Evolutionary conservation across 768 basidiomycete genomes (phyloP).

Genomic region (Pleurotus djamor): DNA sequence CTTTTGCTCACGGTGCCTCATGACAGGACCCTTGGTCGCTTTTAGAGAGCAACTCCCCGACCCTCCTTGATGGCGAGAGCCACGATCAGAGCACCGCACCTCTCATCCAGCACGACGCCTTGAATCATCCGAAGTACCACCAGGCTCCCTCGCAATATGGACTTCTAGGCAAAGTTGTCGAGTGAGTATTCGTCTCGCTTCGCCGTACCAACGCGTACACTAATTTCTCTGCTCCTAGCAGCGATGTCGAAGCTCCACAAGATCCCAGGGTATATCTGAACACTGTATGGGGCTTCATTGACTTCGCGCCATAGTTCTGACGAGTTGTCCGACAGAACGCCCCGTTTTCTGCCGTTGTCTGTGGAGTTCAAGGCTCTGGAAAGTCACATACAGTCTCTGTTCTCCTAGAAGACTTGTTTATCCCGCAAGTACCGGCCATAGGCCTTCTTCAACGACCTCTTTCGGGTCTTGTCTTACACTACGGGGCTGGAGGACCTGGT

Average conservation of each 20-base stretch:
- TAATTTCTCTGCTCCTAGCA: conserved; percentile 18
- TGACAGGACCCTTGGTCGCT: neutral
- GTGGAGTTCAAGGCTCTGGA: conserved; percentile 74
- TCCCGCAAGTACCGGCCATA: conserved; percentile 44
- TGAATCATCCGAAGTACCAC: conserved; percentile 28
- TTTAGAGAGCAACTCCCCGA: conserved; percentile 12
- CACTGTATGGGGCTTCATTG: conserved; percentile 38
- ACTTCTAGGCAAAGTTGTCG: conserved; percentile 49
- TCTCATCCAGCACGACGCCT: conserved; percentile 50
- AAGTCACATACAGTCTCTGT: conserved; percentile 74
- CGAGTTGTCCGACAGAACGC: conserved; percentile 46
- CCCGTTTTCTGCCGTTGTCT: conserved; percentile 73
- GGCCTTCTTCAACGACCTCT: conserved; percentile 55
- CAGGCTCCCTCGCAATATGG: conserved; percentile 53
- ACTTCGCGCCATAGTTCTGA: no score
- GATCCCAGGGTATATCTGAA: conserved; percentile 67
- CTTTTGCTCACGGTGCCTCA: no score
- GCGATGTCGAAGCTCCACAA: conserved; percentile 21
- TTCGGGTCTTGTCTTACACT: conserved; percentile 65
- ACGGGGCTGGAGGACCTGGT: conserved; percentile 61
- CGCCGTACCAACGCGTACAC: no score
- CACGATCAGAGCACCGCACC: conserved; percentile 49
- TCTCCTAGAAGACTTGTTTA: conserved; percentile 68
- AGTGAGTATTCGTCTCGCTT: conserved; percentile 26
- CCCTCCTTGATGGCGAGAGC: conserved; percentile 9